These are phyloP conservation scores for Cyclotella distinguenda DNA, from an alignment of 108 stramenopile species.

Conservation along the genomic window DNA sequence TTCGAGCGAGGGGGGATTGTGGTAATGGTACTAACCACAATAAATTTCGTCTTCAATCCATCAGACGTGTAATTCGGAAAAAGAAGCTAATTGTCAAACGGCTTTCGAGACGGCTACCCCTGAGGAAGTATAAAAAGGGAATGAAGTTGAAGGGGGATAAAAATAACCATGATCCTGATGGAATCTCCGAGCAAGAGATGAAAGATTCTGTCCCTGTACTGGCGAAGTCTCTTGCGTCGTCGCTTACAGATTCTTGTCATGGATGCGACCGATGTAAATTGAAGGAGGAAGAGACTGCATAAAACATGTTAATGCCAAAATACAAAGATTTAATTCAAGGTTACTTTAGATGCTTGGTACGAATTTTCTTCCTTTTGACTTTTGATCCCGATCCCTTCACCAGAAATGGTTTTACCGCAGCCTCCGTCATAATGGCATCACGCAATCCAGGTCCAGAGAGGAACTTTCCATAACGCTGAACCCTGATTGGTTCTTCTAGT, in stretches of 20 bases:
- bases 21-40: background rate
- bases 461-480: constrained; percentile 82
- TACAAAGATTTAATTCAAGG: background rate
- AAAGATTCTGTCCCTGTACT: background rate
- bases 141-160: background rate
- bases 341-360: background rate
- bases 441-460: constrained; percentile 49
- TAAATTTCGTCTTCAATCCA: background rate
- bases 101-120: background rate
- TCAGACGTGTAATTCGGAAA: background rate
- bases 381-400: constrained; percentile 22
- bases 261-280: too few species aligned
- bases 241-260: too few species aligned
- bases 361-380: constrained; percentile 16
- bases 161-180: background rate
- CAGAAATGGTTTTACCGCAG: constrained; percentile 33
- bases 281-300: too few species aligned
- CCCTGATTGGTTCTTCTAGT: constrained; percentile 68
- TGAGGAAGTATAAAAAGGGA: background rate
- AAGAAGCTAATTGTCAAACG: background rate
- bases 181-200: background rate
- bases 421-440: constrained; percentile 43
- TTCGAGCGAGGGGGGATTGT: too few species aligned
- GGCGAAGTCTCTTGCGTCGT: too few species aligned
- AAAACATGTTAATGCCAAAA: background rate